These are phyloP conservation scores for Pythium coloratum DNA, from an alignment of 352 stramenopile genomes.

Conservation along the genomic window DNA sequence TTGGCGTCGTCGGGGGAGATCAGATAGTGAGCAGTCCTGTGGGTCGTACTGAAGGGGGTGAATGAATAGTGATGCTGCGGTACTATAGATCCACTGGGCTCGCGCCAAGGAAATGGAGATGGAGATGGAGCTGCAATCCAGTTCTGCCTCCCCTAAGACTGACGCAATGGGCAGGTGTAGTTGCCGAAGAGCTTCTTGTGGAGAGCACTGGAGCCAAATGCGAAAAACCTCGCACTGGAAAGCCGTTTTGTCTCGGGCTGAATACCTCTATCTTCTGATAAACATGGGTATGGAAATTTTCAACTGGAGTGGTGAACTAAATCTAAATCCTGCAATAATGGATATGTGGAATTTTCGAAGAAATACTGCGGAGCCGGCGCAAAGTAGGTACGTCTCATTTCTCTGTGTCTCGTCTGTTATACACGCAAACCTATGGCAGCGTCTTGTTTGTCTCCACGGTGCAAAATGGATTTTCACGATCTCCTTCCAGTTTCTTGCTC, in stretches of 20 bases:
- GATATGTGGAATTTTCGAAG: conserved; percentile 27
- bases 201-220: conserved; percentile 2
- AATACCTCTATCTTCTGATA: conserved; percentile 18
- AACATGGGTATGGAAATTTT: not conserved
- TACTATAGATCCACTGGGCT: not conserved
- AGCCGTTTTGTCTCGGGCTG: conserved; percentile 2
- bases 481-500: not conserved
- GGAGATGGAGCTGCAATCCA: conserved; percentile 6
- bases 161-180: not conserved
- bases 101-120: not conserved
- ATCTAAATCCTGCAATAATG: conserved; percentile 11
- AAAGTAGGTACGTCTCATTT: conserved; percentile 5
- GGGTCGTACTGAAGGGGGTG: not conserved
- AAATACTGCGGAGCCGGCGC: conserved; percentile 9
- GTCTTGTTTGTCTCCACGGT: not conserved
- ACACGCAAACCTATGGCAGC: not conserved
- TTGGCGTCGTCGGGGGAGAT: not conserved
- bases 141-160: not conserved
- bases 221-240: conserved; percentile 5
- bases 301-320: not conserved
- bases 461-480: not conserved
- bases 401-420: conserved; percentile 3
- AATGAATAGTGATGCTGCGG: conserved; percentile 6
- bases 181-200: not conserved
- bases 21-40: not conserved